These are phyloP conservation scores for Erodium chrysanthum DNA, from an alignment of 441 rosid genomes.

Conservation along the genomic window DNA sequence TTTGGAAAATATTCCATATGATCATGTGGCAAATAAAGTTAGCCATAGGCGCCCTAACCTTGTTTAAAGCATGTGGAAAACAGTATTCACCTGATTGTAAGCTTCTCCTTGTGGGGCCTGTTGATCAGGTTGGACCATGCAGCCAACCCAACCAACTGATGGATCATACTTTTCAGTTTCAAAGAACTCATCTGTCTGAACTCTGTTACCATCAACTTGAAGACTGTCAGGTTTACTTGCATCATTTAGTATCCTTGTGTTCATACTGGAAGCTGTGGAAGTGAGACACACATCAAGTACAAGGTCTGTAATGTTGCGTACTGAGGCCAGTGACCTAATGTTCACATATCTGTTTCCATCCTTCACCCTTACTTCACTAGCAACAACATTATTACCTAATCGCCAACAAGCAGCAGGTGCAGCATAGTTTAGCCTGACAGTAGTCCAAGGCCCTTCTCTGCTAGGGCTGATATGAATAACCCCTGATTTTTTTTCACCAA, in stretches of 20 bases:
- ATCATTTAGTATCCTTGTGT: slow-evolving; percentile 21
- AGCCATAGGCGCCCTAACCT: too few species aligned
- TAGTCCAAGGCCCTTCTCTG: slow-evolving; percentile 90
- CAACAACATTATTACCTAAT: slow-evolving; percentile 85
- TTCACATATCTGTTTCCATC: slow-evolving; percentile 80
- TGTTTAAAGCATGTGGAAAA: too few species aligned
- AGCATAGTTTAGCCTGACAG: slow-evolving; percentile 86
- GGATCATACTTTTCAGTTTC: too few species aligned
- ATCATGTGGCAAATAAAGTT: too few species aligned
- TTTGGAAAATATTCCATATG: too few species aligned
- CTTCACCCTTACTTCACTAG: slow-evolving; percentile 81
- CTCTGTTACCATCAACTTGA: slow-evolving; percentile 21
- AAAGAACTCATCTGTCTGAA: slow-evolving; percentile 25
- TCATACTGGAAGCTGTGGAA: slow-evolving; percentile 33
- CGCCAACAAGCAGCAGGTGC: slow-evolving; percentile 97
- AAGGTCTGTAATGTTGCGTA: slow-evolving; percentile 59
- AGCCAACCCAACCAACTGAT: too few species aligned
- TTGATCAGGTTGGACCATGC: too few species aligned
- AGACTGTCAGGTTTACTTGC: slow-evolving; percentile 24
- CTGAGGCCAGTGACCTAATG: slow-evolving; percentile 81
- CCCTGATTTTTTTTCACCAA: slow-evolving; percentile 49
- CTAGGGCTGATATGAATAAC: slow-evolving; percentile 90
- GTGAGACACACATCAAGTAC: slow-evolving; percentile 60
- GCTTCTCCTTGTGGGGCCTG: too few species aligned
- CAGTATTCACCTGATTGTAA: too few species aligned